A percentile compares a stretch with the other conserved stretches of the same genome.
Evolutionary conservation across 441 rosid species (phyloP).

Genomic region (Corymbia citriodora): DNA sequence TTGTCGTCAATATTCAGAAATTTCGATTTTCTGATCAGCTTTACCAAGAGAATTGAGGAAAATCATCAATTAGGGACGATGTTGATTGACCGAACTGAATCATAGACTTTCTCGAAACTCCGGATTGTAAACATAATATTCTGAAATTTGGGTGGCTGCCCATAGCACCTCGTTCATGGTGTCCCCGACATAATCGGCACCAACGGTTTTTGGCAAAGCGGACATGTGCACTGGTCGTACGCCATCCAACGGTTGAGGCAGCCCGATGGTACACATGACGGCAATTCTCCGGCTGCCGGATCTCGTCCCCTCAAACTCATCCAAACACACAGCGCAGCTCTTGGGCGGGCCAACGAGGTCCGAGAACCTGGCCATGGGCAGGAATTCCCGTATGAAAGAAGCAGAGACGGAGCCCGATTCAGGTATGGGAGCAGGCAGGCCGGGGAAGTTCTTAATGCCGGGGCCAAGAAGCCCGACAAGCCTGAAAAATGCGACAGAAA

Average conservation of each 20-base stretch:
- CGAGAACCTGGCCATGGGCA: conserved; percentile 57
- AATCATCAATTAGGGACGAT: background rate
- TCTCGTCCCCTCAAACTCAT: conserved; percentile 71
- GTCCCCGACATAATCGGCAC: conserved; percentile 58
- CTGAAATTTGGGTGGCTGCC: conserved; percentile 40
- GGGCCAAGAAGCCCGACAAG: conserved; percentile 18
- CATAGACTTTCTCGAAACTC: background rate
- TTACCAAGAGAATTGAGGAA: background rate
- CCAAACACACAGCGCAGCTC: conserved; percentile 78
- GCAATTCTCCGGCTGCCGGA: conserved; percentile 58
- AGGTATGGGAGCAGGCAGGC: conserved; percentile 30
- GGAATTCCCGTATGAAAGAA: conserved; percentile 65
- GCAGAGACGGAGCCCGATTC: conserved; percentile 28
- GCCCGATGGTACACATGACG: conserved; percentile 58
- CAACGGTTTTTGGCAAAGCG: conserved; percentile 60
- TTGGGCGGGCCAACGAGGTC: conserved; percentile 66
- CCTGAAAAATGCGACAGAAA: conserved; percentile 43
- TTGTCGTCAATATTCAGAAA: background rate
- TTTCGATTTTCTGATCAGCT: background rate
- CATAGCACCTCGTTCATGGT: conserved; percentile 53
- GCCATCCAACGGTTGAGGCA: conserved; percentile 89
- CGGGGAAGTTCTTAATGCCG: conserved; percentile 33
- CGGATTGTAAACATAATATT: background rate
- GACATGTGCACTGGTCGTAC: conserved; percentile 70
- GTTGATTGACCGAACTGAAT: background rate